Evolutionary conservation across 2,329 filamentous ascomycete genomes (phyloP), one percentile per base, ranked within the genome.

Genomic region (Alternaria infectoria): DNA sequence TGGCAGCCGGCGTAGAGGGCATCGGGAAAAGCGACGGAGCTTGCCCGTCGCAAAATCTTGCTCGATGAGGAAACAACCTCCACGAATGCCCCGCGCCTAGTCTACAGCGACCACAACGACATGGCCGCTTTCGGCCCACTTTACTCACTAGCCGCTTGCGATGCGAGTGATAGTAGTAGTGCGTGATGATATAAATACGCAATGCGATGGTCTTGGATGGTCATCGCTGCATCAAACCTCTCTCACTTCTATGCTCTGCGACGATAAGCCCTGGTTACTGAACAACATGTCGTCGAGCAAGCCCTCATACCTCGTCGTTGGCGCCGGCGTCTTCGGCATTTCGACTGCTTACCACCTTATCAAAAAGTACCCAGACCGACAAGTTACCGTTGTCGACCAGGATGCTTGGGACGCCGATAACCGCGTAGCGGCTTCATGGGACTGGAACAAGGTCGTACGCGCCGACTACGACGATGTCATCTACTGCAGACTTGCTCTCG

Each of bases 401-500:
- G 75, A 77, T 45, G 72, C 75, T 1, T 77, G 69, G 58, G 71
- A 76, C 47, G 73, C 72, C 51, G 68, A 73, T 59, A 79, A 57
- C 69, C 74, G 74, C 52, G 72, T 81, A 28, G 89, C 89, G 30
- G 90, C 90, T 0, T 91, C 90, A 0, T 90, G 88, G 82, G 90
- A 93, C 79, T 89, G 89, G 85, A 92, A 91, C 81, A 92, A 91
- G 77, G 88, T 91, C 26, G 84, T 92, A 15, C 88, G 90, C 60
- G 88, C 89, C 51, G 90, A 92, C 76, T 92, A 92, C 79, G 83
- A 86, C 59, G 87, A 90, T 69, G 79, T 86, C 2, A 77, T 88
- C 15, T 92, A 92, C 81, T 88, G 86, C 76, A 78, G 84, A 54
- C 83, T 92, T 19, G 90, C 86, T 0, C 83, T 91, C 26, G 89